Base-by-base conservation (phyloP, 768 basidiomycete species). In the Tulasnella sp. region DNA sequence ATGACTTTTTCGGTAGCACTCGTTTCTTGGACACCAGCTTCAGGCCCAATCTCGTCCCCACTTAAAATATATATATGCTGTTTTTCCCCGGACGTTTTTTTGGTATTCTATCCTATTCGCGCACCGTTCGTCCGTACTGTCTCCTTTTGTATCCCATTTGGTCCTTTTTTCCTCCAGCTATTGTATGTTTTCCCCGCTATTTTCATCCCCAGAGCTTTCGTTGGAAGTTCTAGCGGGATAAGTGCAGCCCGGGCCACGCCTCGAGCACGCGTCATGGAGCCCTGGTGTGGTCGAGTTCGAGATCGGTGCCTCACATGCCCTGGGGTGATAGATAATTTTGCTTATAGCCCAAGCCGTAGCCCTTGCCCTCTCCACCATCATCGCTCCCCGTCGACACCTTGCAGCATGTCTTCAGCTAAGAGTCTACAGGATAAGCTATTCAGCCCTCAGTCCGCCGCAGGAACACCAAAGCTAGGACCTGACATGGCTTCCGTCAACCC, bases 401-500 rank as follows among this genome's bases (percentile, higher is more conserved):
- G 7, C 11, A 61, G 60, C 66, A 79, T 80, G 79, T 59, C 70
- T 38, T 75, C 79, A 24, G 70, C 75, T 32, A 86, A 80, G 69
- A 82, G 80, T 67, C 78, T 89, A 13, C 88, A 89, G 67, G 81
- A 78, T 29, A 88, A 80, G 71, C 76, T 90, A 41, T 89, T 90
- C 68, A 76, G 76, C 26, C 67, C 70, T 27, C 47, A 5, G n/a
- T 48, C 47, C 5, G 19, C 47, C 7, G 27, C 19, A 23, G 47
- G 21, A 48, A n/a, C 27, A 5, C 47, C 47, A 48, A 29, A 29
- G 19, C 21, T 21, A 48, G 47, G 47, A 23, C 61, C 70, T 45
- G 69, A 67, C 45, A 30, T 54, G 19, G 66, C 69, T 26, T 48
- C 64, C 38, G 64, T 67, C 24, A 68, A 70, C 49, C 67, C 64